Evolutionary conservation across 75 land plant species (phyloP).

Genomic region (Pseudotsuga menziesii): DNA sequence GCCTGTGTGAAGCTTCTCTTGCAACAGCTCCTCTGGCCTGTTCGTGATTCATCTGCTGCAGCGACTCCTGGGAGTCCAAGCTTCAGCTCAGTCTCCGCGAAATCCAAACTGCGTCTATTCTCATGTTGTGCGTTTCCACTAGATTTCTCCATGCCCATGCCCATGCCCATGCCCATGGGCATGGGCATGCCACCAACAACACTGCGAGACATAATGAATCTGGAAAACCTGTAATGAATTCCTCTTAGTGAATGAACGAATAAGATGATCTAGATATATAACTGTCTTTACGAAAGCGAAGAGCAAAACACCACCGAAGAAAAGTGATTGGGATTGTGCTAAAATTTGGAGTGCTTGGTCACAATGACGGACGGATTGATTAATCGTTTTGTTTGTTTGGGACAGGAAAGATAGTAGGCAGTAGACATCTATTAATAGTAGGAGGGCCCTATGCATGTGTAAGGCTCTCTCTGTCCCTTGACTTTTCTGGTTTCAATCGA

Average conservation of each 20-base stretch:
- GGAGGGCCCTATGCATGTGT: no score
- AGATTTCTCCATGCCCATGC: not conserved
- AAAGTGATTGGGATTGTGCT: no score
- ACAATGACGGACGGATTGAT: no score
- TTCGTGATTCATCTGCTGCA: not conserved
- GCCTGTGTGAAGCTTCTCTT: conserved; percentile 45
- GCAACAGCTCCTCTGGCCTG: conserved; percentile 10
- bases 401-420: no score
- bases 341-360: no score
- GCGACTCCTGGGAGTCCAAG: conserved; percentile 42
- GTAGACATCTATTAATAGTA: no score
- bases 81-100: conserved; percentile 52
- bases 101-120: conserved; percentile 8
- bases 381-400: no score
- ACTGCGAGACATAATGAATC: not conserved
- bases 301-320: not conserved
- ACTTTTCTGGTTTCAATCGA: not conserved
- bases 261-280: no score
- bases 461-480: not conserved
- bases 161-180: not conserved
- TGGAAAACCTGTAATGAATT: not conserved
- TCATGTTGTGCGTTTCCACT: not conserved
- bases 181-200: not conserved
- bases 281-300: not conserved
- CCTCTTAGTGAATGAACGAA: not conserved